Percentiles rank a stretch among this genome's conserved stretches.
Conservation (phyloP, 1,284 basidiomycete genomes). For the Phellopilus nigrolimitatus region DNA sequence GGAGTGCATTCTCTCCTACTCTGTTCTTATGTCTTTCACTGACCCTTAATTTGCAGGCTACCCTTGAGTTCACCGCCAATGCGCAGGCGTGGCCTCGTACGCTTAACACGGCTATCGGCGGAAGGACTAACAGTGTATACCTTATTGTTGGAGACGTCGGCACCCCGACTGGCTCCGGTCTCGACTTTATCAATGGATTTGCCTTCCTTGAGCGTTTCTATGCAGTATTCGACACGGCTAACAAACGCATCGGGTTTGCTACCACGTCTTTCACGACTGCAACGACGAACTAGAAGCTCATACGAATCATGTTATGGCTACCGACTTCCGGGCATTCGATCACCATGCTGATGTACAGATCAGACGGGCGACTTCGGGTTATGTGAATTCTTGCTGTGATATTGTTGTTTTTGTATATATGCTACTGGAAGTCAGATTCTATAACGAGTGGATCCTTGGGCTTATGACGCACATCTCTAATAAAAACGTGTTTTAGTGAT, state of each 20-base stretch:
- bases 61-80: slow-evolving; percentile 26
- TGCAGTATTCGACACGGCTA: slow-evolving; percentile 32
- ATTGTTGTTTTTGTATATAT: no score
- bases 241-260: slow-evolving; percentile 50
- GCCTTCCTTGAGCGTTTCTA: slow-evolving; percentile 41
- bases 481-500: no score
- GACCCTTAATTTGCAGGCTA: slow-evolving; percentile 13
- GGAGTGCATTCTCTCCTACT: slow-evolving; percentile 12
- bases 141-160: slow-evolving; percentile 28
- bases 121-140: slow-evolving; percentile 20
- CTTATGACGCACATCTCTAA: no score
- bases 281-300: slow-evolving; percentile 49
- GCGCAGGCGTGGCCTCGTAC: slow-evolving; percentile 24
- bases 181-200: slow-evolving; percentile 42
- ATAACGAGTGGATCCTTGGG: no score
- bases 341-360: no score
- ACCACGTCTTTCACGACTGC: slow-evolving; percentile 49
- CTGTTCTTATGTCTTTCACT: neutral
- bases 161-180: slow-evolving; percentile 28
- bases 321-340: neutral
- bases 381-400: no score
- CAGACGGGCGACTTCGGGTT: no score
- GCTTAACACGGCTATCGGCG: slow-evolving; percentile 23
- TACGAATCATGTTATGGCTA: neutral
- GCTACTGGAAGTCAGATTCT: no score